These are phyloP conservation scores for Cryptococcus sp. DNA, from an alignment of 1,284 basidiomycete species.

Conservation along the genomic window DNA sequence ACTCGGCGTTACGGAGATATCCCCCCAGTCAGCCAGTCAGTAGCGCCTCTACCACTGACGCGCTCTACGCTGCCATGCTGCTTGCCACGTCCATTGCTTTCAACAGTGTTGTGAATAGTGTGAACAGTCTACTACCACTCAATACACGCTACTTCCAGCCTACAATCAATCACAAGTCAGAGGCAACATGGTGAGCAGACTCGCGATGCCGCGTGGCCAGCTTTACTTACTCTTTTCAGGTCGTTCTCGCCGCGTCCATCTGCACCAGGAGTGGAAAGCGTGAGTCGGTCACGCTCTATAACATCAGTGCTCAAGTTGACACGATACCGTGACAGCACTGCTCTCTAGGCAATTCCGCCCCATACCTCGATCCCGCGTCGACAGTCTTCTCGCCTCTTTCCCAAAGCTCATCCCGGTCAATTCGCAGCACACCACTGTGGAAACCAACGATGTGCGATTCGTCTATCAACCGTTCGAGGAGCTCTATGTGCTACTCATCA, in stretches of 20 bases:
- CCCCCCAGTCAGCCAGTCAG: too few relatives aligned
- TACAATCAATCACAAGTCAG: neutral
- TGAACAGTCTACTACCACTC: neutral
- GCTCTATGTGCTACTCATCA: conserved; percentile 95
- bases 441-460: conserved; percentile 89
- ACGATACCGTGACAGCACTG: conserved; percentile 64
- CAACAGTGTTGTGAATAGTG: conserved; percentile 1
- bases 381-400: conserved; percentile 94
- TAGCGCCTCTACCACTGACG: conserved; percentile 1
- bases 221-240: conserved; percentile 32
- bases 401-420: conserved; percentile 96
- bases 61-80: conserved; percentile 4
- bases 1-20: conserved; percentile 6
- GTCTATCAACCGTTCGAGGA: conserved; percentile 99
- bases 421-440: conserved; percentile 95
- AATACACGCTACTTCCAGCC: neutral
- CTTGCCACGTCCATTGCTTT: conserved; percentile 15
- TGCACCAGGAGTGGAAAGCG: conserved; percentile 65
- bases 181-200: conserved; percentile 21
- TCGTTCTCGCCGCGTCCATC: conserved; percentile 74
- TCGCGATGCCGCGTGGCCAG: neutral
- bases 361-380: conserved; percentile 88
- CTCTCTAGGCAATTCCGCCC: conserved; percentile 96
- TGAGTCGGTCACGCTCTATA: conserved; percentile 30
- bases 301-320: neutral